Evolutionary conservation across 2,329 filamentous ascomycete genomes (phyloP).

Genomic region (Fusarium papillatum): DNA sequence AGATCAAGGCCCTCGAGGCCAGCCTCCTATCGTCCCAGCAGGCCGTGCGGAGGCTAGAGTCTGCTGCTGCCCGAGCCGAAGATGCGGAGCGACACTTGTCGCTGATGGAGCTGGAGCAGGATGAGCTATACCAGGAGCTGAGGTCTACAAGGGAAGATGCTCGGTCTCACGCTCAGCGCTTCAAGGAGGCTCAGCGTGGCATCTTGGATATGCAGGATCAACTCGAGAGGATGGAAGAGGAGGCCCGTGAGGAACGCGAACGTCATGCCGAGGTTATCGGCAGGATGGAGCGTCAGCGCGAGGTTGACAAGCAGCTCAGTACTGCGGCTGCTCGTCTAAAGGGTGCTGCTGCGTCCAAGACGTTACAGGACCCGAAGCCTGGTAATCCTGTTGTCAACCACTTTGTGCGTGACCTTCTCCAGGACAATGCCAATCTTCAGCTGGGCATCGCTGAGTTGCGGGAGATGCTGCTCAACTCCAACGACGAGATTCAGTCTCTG

Average conservation of each 20-base stretch:
- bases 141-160: constrained; percentile 79
- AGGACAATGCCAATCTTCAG: constrained; percentile 96
- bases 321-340: constrained; percentile 85
- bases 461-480: constrained; percentile 91
- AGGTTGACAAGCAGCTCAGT: constrained; percentile 85
- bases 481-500: constrained; percentile 91
- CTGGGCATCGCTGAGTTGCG: constrained; percentile 91
- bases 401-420: constrained; percentile 94
- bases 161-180: constrained; percentile 83
- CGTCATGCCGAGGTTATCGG: constrained; percentile 85
- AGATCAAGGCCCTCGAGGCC: constrained; percentile 82
- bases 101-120: constrained; percentile 86
- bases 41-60: constrained; percentile 80
- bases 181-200: constrained; percentile 86
- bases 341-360: constrained; percentile 80
- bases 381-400: constrained; percentile 86
- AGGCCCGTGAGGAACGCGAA: constrained; percentile 84
- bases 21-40: constrained; percentile 84
- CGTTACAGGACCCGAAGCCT: constrained; percentile 69
- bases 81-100: constrained; percentile 86
- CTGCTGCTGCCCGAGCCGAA: constrained; percentile 80
- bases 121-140: constrained; percentile 76
- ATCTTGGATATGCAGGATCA: constrained; percentile 87
- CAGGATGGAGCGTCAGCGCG: constrained; percentile 86
- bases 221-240: constrained; percentile 88